A percentile compares a stretch with the other conserved stretches of the same genome.
phyloP scores from a whole-genome alignment of 208 protist species.

The Lotmaria passim region DNA sequence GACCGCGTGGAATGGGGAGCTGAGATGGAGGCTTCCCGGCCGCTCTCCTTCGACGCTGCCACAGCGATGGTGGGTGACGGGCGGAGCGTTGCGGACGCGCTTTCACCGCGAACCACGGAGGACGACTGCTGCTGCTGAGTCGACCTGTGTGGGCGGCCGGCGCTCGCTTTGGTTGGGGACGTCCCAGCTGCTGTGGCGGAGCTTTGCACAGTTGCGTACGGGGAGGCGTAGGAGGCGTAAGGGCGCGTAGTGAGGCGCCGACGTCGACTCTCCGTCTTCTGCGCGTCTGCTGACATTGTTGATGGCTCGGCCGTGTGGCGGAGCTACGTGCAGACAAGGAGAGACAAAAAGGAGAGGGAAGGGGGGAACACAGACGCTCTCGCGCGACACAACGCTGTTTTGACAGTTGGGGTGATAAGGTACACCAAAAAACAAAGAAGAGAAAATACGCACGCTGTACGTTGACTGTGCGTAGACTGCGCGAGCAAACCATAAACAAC shows the following conservation, averaged over 20 bases:
- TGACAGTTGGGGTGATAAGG: too few relatives aligned
- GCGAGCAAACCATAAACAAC: too few relatives aligned
- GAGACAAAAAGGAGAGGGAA: not conserved
- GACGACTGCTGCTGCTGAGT: not conserved
- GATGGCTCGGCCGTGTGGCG: not conserved
- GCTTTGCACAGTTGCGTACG: not conserved
- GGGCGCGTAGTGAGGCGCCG: constrained; percentile 4
- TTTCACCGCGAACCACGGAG: not conserved
- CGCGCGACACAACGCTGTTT: too few relatives aligned
- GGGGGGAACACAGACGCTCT: not conserved
- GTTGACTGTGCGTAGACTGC: too few relatives aligned
- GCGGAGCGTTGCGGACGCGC: not conserved
- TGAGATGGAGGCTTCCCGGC: not conserved
- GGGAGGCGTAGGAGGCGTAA: not conserved
- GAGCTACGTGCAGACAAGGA: not conserved
- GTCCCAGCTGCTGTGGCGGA: not conserved
- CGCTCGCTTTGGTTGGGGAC: not conserved
- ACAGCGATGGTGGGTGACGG: not conserved
- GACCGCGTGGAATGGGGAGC: not conserved
- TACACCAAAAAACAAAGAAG: not conserved
- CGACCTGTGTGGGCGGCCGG: not conserved
- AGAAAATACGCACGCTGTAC: too few relatives aligned
- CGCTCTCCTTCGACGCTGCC: not conserved
- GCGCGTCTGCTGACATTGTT: not conserved
- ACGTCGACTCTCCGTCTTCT: constrained; percentile 4